Evolutionary conservation across 2,329 filamentous ascomycete species (phyloP), one percentile per base, ranked within the genome.

Genomic region (Fusarium gaditjirri): DNA sequence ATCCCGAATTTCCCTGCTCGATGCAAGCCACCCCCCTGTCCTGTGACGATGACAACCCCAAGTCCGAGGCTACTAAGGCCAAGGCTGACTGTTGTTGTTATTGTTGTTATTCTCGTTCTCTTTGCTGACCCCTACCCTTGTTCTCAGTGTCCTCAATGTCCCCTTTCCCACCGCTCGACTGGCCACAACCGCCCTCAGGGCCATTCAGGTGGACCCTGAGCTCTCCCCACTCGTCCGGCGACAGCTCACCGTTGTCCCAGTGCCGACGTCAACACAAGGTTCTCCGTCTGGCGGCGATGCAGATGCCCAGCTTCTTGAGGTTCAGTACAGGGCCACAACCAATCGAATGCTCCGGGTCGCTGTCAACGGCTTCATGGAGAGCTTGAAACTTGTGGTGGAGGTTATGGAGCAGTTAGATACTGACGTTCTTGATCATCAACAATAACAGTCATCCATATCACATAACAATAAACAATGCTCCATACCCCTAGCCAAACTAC

Each of bases 341-440:
- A 97, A 98, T 80, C 92, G 96, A 75, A 98, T 98, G 95, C 87
- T 99, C 64, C 91, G 96, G 47, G 96, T 99, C 5, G 93, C 95
- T 6, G 95, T 98, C 62, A 98, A 98, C 83, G 94, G 94, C 14
- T 98, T 98, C 82, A 94, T 98, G 87, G 95, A 98, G 77, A 97
- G 92, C 75, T 81, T 98, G 61, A 90, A 90, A 57, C 90, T 98
- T 9, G 92, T 98, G 2, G 81, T 98, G 44, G 93, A 94, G 60
- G 93, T 97, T 21, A 97, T 98, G 93, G 91, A 93, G 81, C 92
- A 97, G 80, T 83, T 98, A 76, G 95, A 98, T 81, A 89, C 91
- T 31, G 95, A 98, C 83, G 92, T 96, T 5, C 80, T 97, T 42
- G 88, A 64, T 17, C 70, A 74, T 53, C 62, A 73, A 72, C 57